Percentiles rank a stretch among this genome's conserved stretches.
Evolutionary conservation across 108 stramenopile genomes (phyloP).

Genomic region (Skeletonema potamos): DNA sequence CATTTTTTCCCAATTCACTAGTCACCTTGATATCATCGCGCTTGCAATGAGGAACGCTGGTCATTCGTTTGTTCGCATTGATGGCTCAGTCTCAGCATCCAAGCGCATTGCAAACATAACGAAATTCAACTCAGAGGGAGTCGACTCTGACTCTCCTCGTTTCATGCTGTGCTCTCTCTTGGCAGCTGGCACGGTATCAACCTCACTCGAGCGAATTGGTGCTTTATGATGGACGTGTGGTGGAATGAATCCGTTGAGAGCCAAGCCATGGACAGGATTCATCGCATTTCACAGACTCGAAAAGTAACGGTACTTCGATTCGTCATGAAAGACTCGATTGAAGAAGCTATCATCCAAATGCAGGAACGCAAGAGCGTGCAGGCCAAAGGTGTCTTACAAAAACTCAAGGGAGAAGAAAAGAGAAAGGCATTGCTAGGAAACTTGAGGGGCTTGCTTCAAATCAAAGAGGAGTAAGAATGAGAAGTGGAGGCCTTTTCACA

Average conservation of each 20-base stretch:
- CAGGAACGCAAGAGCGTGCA: constrained; percentile 45
- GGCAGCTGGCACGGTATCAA: constrained; percentile 78
- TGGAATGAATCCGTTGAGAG: constrained; percentile 49
- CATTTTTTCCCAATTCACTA: constrained; percentile 66
- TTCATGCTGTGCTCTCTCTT: constrained; percentile 53
- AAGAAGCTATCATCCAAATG: constrained; percentile 47
- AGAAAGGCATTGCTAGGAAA: constrained; percentile 45
- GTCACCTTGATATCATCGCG: constrained; percentile 62
- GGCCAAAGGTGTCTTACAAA: constrained; percentile 52
- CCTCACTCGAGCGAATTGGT: constrained; percentile 62
- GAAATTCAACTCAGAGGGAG: constrained; percentile 33
- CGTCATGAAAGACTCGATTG: constrained; percentile 51
- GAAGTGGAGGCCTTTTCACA: neutral
- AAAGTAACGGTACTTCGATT: constrained; percentile 44
- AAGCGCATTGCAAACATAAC: constrained; percentile 43
- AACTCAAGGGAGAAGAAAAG: constrained; percentile 49
- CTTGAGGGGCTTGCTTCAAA: constrained; percentile 33
- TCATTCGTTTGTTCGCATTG: constrained; percentile 52
- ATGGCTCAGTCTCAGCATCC: constrained; percentile 47
- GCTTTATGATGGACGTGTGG: constrained; percentile 68
- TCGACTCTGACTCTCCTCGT: constrained; percentile 39
- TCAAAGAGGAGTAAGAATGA: constrained; percentile 14
- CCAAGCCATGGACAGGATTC: constrained; percentile 68
- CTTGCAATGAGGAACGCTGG: constrained; percentile 44
- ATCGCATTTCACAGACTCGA: constrained; percentile 54